phyloP scores from a whole-genome alignment of 768 basidiomycete genomes.

The Termitomyces titanicus region DNA sequence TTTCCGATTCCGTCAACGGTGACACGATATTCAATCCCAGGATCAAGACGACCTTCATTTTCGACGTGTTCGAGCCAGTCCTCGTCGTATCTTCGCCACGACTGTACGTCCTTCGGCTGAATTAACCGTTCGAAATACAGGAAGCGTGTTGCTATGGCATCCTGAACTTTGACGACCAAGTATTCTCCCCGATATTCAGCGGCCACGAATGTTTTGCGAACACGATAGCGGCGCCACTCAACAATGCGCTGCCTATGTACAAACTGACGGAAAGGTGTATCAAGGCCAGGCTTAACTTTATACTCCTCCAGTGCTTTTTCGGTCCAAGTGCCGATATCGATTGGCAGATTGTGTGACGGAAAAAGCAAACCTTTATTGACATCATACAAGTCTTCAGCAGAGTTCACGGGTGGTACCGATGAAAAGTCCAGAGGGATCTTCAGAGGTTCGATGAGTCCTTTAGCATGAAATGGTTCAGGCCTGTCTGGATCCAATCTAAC shows the following conservation, averaged over 20 bases:
- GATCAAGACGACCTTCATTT: neutral
- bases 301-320: neutral
- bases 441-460: neutral
- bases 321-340: neutral
- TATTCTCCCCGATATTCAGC: neutral
- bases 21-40: neutral
- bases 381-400: neutral
- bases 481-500: neutral
- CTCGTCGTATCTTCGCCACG: neutral
- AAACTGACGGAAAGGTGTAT: neutral
- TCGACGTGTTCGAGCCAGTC: neutral
- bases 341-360: neutral
- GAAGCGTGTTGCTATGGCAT: neutral
- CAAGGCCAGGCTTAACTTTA: neutral
- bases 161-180: neutral
- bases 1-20: neutral
- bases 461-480: neutral
- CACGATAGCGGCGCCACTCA: conserved; percentile 6
- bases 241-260: neutral
- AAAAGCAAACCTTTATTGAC: neutral
- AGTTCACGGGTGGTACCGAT: neutral
- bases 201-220: neutral
- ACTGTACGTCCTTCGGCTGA: neutral
- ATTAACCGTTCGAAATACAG: neutral
- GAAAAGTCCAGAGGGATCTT: neutral